A percentile compares a stretch with the other conserved stretches of the same genome.
These are phyloP conservation scores for Cystobasidium slooffiae DNA, from an alignment of 1,284 basidiomycete genomes.

Conservation along the genomic window DNA sequence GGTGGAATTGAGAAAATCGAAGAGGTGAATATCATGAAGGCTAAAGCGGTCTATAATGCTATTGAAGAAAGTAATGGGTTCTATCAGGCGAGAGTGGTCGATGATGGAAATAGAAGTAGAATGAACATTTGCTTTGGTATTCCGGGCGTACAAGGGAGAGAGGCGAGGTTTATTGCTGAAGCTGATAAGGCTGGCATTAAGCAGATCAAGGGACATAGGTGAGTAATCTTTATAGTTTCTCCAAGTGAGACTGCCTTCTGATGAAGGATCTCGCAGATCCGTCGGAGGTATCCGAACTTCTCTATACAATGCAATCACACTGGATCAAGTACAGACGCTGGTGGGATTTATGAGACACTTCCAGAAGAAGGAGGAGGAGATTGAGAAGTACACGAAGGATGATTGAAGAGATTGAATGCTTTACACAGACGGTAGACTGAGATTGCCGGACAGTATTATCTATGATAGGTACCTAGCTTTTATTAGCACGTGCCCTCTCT, in stretches of 20 bases:
- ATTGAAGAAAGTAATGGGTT: conserved; percentile 62
- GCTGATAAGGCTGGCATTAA: conserved; percentile 78
- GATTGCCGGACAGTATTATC: too few species aligned
- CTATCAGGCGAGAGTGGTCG: conserved; percentile 48
- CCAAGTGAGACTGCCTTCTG: background rate
- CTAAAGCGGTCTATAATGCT: conserved; percentile 71
- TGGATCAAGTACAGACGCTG: conserved; percentile 67
- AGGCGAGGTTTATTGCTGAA: conserved; percentile 75
- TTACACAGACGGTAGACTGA: too few species aligned
- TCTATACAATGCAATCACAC: conserved; percentile 91
- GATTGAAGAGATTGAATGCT: background rate
- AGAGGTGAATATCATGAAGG: conserved; percentile 71
- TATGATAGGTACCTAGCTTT: too few species aligned
- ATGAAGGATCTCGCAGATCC: conserved; percentile 59
- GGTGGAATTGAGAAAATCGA: conserved; percentile 77
- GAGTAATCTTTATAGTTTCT: conserved; percentile 54
- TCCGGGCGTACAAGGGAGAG: conserved; percentile 61
- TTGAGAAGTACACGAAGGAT: conserved; percentile 22
- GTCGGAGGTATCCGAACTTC: conserved; percentile 84
- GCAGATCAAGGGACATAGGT: conserved; percentile 84
- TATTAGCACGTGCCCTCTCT: too few species aligned
- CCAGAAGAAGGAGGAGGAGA: conserved; percentile 34
- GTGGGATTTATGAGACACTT: conserved; percentile 62
- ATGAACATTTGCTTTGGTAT: conserved; percentile 92
- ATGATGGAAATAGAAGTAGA: conserved; percentile 60